phyloP scores from a whole-genome alignment of 305 asterid species.

The Solanum hybrid region DNA sequence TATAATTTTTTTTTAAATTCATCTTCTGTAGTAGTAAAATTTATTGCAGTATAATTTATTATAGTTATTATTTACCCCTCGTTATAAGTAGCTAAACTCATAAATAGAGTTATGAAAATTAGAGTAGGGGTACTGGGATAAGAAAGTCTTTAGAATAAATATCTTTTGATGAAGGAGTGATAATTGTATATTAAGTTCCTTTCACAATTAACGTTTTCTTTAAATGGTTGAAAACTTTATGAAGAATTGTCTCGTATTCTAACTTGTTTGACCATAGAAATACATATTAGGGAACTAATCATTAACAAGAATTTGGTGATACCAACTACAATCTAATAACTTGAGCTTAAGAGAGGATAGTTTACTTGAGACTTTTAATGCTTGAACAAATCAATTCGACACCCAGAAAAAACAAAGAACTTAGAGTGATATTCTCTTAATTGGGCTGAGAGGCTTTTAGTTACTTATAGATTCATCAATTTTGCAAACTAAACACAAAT shows the following conservation, averaged over 20 bases:
- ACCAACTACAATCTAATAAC: background rate
- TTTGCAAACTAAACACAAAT: background rate
- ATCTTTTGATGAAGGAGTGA: background rate
- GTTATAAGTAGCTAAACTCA: background rate
- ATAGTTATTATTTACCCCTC: too few species aligned
- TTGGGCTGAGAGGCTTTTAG: background rate
- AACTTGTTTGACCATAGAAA: background rate
- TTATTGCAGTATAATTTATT: background rate
- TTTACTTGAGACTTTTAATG: background rate
- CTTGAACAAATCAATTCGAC: background rate
- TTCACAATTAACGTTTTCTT: too few species aligned
- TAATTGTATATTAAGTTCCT: background rate
- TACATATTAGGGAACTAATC: background rate
- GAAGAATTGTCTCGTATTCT: background rate
- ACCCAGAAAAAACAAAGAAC: background rate
- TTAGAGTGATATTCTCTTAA: background rate
- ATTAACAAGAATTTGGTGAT: background rate
- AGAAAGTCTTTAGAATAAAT: too few species aligned
- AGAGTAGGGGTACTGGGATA: background rate
- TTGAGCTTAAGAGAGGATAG: background rate
- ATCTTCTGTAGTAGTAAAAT: background rate
- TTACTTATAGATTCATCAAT: background rate
- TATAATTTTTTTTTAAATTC: background rate
- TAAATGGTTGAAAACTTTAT: background rate
- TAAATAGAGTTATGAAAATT: too few species aligned